Conservation (phyloP, 2,329 filamentous ascomycete species). For the Tolypocladium tundrense region DNA sequence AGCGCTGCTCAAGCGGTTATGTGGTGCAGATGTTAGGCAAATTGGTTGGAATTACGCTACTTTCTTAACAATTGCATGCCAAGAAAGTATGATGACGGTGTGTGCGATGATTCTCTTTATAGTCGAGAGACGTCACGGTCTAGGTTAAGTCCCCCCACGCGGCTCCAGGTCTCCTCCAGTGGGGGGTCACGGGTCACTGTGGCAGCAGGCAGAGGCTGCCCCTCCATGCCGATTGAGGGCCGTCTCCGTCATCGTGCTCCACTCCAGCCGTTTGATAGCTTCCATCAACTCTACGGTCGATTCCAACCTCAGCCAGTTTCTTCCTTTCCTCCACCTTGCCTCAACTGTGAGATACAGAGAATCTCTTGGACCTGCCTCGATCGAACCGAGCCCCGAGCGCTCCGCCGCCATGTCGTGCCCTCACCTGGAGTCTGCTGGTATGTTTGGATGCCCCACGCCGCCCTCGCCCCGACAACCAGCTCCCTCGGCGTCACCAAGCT, state of each 20-base stretch:
- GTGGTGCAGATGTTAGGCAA: too few species aligned
- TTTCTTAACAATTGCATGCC: too few species aligned
- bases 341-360: neutral
- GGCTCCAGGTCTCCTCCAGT: too few species aligned
- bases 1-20: too few species aligned
- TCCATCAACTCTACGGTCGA: neutral
- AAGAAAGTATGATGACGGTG: too few species aligned
- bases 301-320: neutral
- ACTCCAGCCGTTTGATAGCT: neutral
- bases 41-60: too few species aligned
- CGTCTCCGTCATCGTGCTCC: neutral
- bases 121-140: too few species aligned
- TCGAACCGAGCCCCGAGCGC: neutral
- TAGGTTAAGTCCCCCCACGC: neutral
- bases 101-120: too few species aligned
- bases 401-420: constrained; percentile 30
- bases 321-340: neutral
- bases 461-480: neutral
- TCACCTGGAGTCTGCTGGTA: constrained; percentile 34
- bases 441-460: constrained; percentile 6
- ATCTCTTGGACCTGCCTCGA: neutral
- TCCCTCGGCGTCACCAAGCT: neutral
- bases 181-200: neutral
- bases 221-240: neutral
- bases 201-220: neutral